phyloP scores from a whole-genome alignment of 805 yeast species.

The Wickerhamiella nectarea region DNA sequence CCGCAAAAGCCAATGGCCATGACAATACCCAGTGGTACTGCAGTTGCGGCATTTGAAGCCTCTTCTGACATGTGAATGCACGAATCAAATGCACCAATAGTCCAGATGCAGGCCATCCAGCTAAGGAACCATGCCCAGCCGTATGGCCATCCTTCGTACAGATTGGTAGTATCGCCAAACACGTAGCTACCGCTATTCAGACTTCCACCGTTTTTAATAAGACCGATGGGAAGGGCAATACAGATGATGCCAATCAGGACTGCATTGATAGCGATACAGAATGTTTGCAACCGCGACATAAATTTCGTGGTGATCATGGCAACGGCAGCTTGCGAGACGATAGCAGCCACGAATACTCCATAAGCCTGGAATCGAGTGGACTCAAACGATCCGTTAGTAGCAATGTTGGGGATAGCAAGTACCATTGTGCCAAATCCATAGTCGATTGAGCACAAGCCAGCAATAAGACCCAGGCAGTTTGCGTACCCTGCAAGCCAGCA shows the following conservation, averaged over 20 bases:
- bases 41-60: conserved; percentile 45
- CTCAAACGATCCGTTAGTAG: conserved; percentile 26
- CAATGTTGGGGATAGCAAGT: conserved; percentile 26
- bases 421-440: conserved; percentile 59
- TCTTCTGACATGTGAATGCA: conserved; percentile 65
- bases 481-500: conserved; percentile 54
- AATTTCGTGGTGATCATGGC: conserved; percentile 45
- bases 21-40: conserved; percentile 53
- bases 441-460: conserved; percentile 54
- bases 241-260: conserved; percentile 39
- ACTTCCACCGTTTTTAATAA: conserved; percentile 16
- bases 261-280: conserved; percentile 43
- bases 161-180: conserved; percentile 40
- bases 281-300: conserved; percentile 45
- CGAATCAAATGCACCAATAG: conserved; percentile 60
- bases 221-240: conserved; percentile 53
- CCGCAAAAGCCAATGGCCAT: conserved; percentile 47
- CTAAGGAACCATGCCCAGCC: conserved; percentile 45
- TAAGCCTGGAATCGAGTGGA: conserved; percentile 42
- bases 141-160: conserved; percentile 37
- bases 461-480: conserved; percentile 51
- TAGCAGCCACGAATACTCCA: conserved; percentile 53
- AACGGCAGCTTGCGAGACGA: conserved; percentile 36
- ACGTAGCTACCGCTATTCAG: conserved; percentile 41
- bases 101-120: conserved; percentile 62